Conservation (phyloP, 2,329 filamentous ascomycete genomes). For the Clarireedia hainanense region DNA sequence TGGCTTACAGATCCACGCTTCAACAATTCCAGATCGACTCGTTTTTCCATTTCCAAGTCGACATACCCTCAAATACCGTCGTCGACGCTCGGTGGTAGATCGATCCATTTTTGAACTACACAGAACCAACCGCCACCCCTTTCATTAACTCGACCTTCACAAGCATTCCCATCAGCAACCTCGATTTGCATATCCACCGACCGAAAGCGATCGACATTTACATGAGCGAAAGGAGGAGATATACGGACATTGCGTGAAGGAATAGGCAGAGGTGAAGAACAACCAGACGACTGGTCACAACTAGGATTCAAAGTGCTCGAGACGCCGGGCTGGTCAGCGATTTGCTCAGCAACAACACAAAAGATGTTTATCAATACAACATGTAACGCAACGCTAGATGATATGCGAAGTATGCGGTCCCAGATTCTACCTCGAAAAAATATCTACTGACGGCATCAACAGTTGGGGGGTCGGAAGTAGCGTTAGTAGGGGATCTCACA, state of each 20-base stretch:
- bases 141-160: neutral
- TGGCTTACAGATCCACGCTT: neutral
- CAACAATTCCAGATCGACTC: neutral
- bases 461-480: constrained; percentile 35
- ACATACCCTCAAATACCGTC: constrained; percentile 1
- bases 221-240: neutral
- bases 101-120: neutral
- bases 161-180: no score
- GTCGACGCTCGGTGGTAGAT: neutral
- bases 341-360: constrained; percentile 1
- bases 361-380: constrained; percentile 15
- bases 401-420: constrained; percentile 28
- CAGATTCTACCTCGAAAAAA: neutral
- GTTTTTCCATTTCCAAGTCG: neutral
- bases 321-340: constrained; percentile 3
- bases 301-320: neutral
- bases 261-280: neutral
- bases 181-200: no score
- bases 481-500: constrained; percentile 40
- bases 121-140: neutral
- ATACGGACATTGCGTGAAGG: neutral
- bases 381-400: constrained; percentile 31
- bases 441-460: constrained; percentile 15
- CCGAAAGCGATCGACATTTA: neutral
- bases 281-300: neutral